Conservation (phyloP, 1,284 basidiomycete genomes). For the Ceratobasidium theobromae region DNA sequence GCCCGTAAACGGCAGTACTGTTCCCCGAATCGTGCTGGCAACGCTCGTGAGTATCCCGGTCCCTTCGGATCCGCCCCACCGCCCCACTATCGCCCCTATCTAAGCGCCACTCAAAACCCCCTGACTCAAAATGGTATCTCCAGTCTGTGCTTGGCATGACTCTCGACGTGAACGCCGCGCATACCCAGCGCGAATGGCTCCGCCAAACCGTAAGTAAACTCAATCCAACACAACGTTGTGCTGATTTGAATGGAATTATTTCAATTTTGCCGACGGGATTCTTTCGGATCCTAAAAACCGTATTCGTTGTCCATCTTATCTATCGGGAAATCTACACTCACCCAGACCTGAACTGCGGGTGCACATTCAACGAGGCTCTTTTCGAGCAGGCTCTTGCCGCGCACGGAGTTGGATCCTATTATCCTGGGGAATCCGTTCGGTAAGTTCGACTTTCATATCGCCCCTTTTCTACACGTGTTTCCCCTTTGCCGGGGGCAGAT, state of each 20-base stretch:
- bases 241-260: neutral
- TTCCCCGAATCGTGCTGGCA: slow-evolving; percentile 28
- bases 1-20: slow-evolving; percentile 27
- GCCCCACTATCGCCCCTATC: slow-evolving; percentile 24
- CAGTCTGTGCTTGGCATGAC: slow-evolving; percentile 29
- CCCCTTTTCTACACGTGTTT: neutral
- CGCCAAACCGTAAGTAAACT: slow-evolving; percentile 26
- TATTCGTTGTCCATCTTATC: too few relatives aligned
- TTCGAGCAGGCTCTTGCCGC: slow-evolving; percentile 24
- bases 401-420: slow-evolving; percentile 23
- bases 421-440: slow-evolving; percentile 26
- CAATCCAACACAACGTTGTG: neutral
- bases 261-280: neutral
- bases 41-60: slow-evolving; percentile 20
- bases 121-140: neutral
- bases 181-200: slow-evolving; percentile 23
- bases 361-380: slow-evolving; percentile 26
- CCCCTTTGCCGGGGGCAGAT: neutral
- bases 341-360: slow-evolving; percentile 25
- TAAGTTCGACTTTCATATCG: neutral
- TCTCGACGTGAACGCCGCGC: slow-evolving; percentile 24
- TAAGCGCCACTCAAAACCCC: neutral
- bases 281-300: neutral
- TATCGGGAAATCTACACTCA: neutral
- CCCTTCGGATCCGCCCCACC: slow-evolving; percentile 10